Evolutionary conservation across 2,329 filamentous ascomycete genomes (phyloP), one percentile per base, ranked within the genome.

Genomic region (Clonostachys chloroleuca): DNA sequence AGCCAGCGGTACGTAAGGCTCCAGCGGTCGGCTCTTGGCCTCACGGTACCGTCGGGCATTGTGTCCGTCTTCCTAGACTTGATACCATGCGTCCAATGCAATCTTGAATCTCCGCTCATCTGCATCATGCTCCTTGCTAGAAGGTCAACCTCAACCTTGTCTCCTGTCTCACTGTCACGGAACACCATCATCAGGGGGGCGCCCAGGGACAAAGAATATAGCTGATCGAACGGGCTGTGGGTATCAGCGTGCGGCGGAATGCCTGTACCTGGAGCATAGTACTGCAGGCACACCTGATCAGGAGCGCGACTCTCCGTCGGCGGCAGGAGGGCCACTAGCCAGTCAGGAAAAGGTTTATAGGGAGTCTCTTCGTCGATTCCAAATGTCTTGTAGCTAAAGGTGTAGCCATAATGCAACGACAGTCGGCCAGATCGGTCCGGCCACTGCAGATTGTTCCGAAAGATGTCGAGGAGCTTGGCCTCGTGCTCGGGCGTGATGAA

Each of bases 241-340:
- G 79, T 80, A 60, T 83, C 80, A 46, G 78, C 78, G 54, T 83
- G 80, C 1, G 80, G 80, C 10, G 80, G 80, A 53, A 83, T 83
- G 2, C 80, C 80, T 0, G 74, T 66, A 6, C 80, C 80, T 0
- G 79, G 79, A 0, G 80, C 75, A 55, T 83, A 83, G 56, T 81
- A 74, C 60, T 83, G 79, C 14, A 81, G 62, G 52, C 78, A 82
- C 52, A 83, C 77, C 56, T 83, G 80, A 45, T 81, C 77, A 1
- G 77, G 77, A 0, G 65, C 66, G 0, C 72, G 65, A 2, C 52
- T 52, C 48, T 77, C 74, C 0, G 66, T 60, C 3, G 56, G 60
- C 1, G 77, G 72, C 5, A 80, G 64, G 2, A 80, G 61, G 1
- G 74, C 72, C 4, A 59, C 49, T 1, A 81, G 64, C 75, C 77